These are phyloP conservation scores for Xylariaceae sp. DNA, from an alignment of 2,329 filamentous ascomycete genomes.

Conservation along the genomic window DNA sequence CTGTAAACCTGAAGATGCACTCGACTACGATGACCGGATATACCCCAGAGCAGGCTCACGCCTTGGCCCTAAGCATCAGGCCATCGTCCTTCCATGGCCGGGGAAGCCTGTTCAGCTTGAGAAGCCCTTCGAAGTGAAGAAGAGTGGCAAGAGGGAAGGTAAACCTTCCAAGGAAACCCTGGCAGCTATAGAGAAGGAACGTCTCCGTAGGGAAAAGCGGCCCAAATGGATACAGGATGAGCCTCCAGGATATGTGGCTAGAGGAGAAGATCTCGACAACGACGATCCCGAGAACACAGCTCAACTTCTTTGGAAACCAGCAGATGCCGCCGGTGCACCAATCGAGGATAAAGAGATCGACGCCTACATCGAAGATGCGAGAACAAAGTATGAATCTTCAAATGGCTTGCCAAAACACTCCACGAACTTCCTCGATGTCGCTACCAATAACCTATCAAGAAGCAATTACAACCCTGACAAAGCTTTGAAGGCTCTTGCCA, in stretches of 20 bases:
- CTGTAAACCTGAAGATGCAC: slow-evolving; percentile 88
- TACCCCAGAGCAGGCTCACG: slow-evolving; percentile 94
- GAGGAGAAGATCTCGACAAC: slow-evolving; percentile 72
- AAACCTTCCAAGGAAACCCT: slow-evolving; percentile 77
- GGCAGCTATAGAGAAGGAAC: slow-evolving; percentile 77
- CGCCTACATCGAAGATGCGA: slow-evolving; percentile 70
- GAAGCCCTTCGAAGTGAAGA: slow-evolving; percentile 82
- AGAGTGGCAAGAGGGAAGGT: slow-evolving; percentile 70
- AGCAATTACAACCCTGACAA: slow-evolving; percentile 67
- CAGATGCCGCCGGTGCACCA: slow-evolving; percentile 45
- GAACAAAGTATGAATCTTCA: slow-evolving; percentile 51
- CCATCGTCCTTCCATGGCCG: slow-evolving; percentile 78
- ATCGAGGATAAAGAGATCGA: slow-evolving; percentile 59
- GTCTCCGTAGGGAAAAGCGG: slow-evolving; percentile 70
- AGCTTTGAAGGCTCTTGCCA: slow-evolving; percentile 66
- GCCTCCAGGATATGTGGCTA: slow-evolving; percentile 76
- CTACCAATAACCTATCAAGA: slow-evolving; percentile 67
- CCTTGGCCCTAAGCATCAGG: slow-evolving; percentile 86
- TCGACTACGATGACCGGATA: slow-evolving; percentile 96
- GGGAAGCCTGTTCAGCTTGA: slow-evolving; percentile 86
- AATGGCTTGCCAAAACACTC: slow-evolving; percentile 71
- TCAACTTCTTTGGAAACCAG: slow-evolving; percentile 74
- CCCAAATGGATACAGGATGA: slow-evolving; percentile 94
- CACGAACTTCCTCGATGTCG: slow-evolving; percentile 85
- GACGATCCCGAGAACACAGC: slow-evolving; percentile 73